These are phyloP conservation scores for Coniella vitis DNA, from an alignment of 2,329 filamentous ascomycete species.

Conservation along the genomic window DNA sequence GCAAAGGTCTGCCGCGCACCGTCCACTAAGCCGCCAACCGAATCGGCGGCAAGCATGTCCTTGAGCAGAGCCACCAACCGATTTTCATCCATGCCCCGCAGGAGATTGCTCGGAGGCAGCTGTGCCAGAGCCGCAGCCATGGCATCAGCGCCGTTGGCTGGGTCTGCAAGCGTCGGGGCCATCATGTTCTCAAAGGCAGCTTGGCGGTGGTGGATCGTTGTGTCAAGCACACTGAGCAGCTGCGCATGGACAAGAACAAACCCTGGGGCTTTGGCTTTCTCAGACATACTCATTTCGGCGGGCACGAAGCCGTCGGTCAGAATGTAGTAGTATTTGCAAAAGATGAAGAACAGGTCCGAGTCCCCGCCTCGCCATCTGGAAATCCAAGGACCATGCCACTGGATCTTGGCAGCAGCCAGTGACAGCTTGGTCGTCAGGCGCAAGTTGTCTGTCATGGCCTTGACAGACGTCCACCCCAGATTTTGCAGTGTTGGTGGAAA, in stretches of 20 bases:
- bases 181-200: slow-evolving; percentile 41
- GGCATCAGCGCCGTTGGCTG: slow-evolving; percentile 53
- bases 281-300: slow-evolving; percentile 40
- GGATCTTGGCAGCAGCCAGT: slow-evolving; percentile 62
- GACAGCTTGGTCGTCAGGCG: slow-evolving; percentile 60
- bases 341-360: slow-evolving; percentile 86
- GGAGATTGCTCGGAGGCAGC: slow-evolving; percentile 57
- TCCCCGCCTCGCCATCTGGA: slow-evolving; percentile 81
- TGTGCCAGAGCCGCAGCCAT: slow-evolving; percentile 56
- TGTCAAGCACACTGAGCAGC: slow-evolving; percentile 70
- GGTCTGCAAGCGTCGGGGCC: slow-evolving; percentile 37
- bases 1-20: slow-evolving; percentile 63
- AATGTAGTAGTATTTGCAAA: slow-evolving; percentile 81
- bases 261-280: slow-evolving; percentile 63
- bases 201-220: slow-evolving; percentile 78
- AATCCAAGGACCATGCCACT: slow-evolving; percentile 81
- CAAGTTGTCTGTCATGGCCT: slow-evolving; percentile 46
- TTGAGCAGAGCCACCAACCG: slow-evolving; percentile 74
- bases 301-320: slow-evolving; percentile 69
- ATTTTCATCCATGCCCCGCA: slow-evolving; percentile 83
- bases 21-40: slow-evolving; percentile 26
- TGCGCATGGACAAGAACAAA: slow-evolving; percentile 78
- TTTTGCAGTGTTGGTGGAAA: slow-evolving; percentile 63
- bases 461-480: slow-evolving; percentile 49
- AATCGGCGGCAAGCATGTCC: slow-evolving; percentile 59